Base-by-base conservation (phyloP, 352 stramenopile genomes). In the Blastocystis hominis region DNA sequence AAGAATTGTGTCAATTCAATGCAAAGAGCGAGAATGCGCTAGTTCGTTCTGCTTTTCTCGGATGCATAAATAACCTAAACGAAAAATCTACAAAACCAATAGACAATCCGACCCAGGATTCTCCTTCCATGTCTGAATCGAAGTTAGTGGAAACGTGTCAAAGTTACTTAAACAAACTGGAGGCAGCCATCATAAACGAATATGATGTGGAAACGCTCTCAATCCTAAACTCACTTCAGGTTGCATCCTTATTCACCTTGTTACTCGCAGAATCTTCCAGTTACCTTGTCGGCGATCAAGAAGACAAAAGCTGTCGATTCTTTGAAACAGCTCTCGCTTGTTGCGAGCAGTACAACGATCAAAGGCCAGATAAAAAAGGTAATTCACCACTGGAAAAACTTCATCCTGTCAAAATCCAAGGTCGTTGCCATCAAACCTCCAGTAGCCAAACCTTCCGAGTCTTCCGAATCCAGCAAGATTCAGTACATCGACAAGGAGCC, bases 161-260 rank as follows among this genome's bases (percentile, higher is more conserved):
- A 30, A 2, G 13, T 3, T 24, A 36, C 3, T 38, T 66, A 9
- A 36, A 36, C 17, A 34, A 42, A 9, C 20, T 84, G 2, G 72
- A 84, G n/a, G 54, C 17, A n/a, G 50, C 72, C n/a, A 68, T 84
- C 17, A 84, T 84, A 2, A 84, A 84, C 30, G 72, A 84, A 68
- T 46, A 84, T 9, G 20, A 64, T 38, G 34, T 47, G 6, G 36
- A 20, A 15, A 61, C 9, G 7, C 0, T 69, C 13, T 9, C 40
- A 38, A 20, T 64, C 7, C 1, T 84, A 7, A 7, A 38, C 2
- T 38, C 34, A 30, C 40, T 84, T 2, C 54, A 30, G 2, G 62
- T 72, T 47, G 6, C 24, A 13, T 3, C 40, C 3, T 42, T 72
- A 20, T 40, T 15, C 9, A 6, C 24, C 3, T 15, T 6, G 10